Evolutionary conservation across 306 rosid genomes (phyloP), one percentile per base, ranked within the genome.

Genomic region (Cucurbita pepo): DNA sequence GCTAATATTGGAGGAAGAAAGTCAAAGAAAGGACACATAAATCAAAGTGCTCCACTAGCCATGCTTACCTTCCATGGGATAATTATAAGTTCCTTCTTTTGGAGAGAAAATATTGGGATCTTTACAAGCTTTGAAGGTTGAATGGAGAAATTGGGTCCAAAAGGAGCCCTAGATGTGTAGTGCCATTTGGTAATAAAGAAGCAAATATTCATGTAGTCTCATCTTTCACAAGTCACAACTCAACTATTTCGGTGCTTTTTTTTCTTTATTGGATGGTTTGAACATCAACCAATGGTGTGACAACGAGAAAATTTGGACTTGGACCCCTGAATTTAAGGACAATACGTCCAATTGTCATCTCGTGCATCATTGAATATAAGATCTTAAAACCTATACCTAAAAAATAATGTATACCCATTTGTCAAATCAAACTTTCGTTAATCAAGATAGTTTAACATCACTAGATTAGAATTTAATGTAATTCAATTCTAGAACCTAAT

Each of bases 1-100:
- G 44, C 45, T 48, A 69, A 48, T 13, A 69, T 69, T 69, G 58
- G 25, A 44, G 57, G 22, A 25, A 52, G 44, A 69, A 69, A 48
- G 73, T 69, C 73, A 69, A 69, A 69, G 38, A 69, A 69, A 69
- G 73, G 73, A 69, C 57, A 69, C 15, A 69, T 14, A 25, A 69
- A 50, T 69, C 73, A 69, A 48, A 69, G 73, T 69, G 58, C 73
- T 69, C 73, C 73, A 69, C 73, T 48, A 69, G 44, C 43, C 7
- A 45, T 43, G 72, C 45, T 5, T 43, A 21, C 69, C 44, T 65
- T 65, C 18, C 54, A 65, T 43, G 54, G 55, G 38, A 66, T 66
- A 66, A 66, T 66, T 13, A 66, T 45, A 66, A 66, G 51, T 12
- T 11, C 37, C 18, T 44, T 45, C 55, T 45, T 65, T 65, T 65